phyloP scores from a whole-genome alignment of 1,139 yeast species.

The Saccharomycopsis hybrid region DNA sequence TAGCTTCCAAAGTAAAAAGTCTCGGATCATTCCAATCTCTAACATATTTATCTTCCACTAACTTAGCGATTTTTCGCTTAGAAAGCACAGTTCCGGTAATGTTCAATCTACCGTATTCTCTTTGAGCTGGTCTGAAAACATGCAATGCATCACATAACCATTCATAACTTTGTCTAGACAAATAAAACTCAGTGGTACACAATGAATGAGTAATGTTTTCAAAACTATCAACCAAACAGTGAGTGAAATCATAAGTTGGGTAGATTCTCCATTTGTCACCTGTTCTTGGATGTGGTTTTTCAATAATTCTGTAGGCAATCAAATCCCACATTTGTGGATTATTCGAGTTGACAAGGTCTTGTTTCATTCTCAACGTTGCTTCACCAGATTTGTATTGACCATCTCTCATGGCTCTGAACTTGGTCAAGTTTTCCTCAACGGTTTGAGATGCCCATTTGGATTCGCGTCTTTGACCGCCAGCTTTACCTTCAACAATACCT shows the following conservation, averaged over 20 bases:
- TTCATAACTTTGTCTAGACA: slow-evolving; percentile 92
- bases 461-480: slow-evolving; percentile 85
- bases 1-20: slow-evolving; percentile 86
- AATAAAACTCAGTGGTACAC: slow-evolving; percentile 90
- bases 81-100: slow-evolving; percentile 92
- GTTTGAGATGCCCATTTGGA: slow-evolving; percentile 70
- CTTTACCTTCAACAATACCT: slow-evolving; percentile 89
- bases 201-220: slow-evolving; percentile 94
- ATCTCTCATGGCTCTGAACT: slow-evolving; percentile 86
- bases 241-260: slow-evolving; percentile 98
- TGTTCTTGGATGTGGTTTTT: slow-evolving; percentile 92
- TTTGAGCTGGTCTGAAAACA: slow-evolving; percentile 96
- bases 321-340: slow-evolving; percentile 99
- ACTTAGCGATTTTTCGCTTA: slow-evolving; percentile 90
- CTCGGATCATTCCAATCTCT: slow-evolving; percentile 99
- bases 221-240: slow-evolving; percentile 95
- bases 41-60: slow-evolving; percentile 74
- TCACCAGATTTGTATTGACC: slow-evolving; percentile 86
- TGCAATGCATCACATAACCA: slow-evolving; percentile 97
- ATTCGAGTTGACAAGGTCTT: slow-evolving; percentile 72
- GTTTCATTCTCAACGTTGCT: slow-evolving; percentile 95
- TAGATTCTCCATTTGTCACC: slow-evolving; percentile 96
- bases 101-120: slow-evolving; percentile 95
- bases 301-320: slow-evolving; percentile 93
- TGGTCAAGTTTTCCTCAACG: slow-evolving; percentile 65